A percentile compares a stretch with the other conserved stretches of the same genome.
These are phyloP conservation scores for Arthrinium phaeospermum DNA, from an alignment of 2,329 filamentous ascomycete genomes.

Conservation along the genomic window DNA sequence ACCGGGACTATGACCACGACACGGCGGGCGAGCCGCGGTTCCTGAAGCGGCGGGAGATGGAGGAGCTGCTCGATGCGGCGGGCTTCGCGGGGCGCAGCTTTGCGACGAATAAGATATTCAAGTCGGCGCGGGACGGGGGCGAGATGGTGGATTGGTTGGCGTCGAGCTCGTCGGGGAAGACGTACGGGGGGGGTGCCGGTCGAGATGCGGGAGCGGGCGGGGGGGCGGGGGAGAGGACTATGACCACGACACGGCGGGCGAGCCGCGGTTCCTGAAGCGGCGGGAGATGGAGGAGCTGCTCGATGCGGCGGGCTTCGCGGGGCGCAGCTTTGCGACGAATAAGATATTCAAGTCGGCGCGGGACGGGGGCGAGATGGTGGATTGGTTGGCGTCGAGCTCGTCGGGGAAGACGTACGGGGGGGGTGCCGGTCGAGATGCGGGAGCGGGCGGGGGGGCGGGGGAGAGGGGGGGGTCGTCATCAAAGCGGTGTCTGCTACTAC, in stretches of 20 bases:
- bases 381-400: constrained; percentile 40
- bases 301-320: constrained; percentile 29
- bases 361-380: constrained; percentile 34
- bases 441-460: too few relatives aligned
- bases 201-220: constrained; percentile 34
- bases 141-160: constrained; percentile 40
- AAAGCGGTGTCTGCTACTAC: too few relatives aligned
- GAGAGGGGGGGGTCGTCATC: too few relatives aligned
- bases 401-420: constrained; percentile 40
- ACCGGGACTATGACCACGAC: constrained; percentile 30
- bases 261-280: constrained; percentile 33
- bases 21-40: constrained; percentile 31
- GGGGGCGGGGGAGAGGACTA: too few relatives aligned
- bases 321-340: constrained; percentile 31
- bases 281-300: constrained; percentile 31
- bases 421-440: constrained; percentile 36
- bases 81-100: constrained; percentile 29
- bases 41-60: constrained; percentile 32
- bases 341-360: constrained; percentile 33
- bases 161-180: constrained; percentile 40
- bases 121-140: constrained; percentile 28
- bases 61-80: constrained; percentile 30
- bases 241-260: constrained; percentile 26
- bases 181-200: constrained; percentile 38
- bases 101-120: constrained; percentile 34